Conservation (phyloP, 768 basidiomycete species). For the Lactarius quietus region DNA sequence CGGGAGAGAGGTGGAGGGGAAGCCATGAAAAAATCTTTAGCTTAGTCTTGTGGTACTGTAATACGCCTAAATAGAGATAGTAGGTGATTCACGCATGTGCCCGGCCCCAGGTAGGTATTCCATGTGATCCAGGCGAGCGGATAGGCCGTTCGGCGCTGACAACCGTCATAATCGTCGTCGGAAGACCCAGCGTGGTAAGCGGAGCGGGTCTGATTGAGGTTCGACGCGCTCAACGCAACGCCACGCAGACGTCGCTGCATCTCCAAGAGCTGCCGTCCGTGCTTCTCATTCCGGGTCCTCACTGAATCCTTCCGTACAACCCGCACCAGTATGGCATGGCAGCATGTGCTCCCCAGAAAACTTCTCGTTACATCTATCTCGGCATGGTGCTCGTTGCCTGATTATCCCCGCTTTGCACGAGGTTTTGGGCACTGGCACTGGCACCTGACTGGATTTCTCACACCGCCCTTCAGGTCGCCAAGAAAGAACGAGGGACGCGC, state of each 20-base stretch:
- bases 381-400: background rate
- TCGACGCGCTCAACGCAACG: background rate
- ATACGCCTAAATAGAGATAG: background rate
- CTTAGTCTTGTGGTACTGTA: background rate
- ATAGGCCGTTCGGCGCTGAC: background rate
- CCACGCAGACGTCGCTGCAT: background rate
- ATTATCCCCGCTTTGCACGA: background rate
- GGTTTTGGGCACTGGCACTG: too few species aligned
- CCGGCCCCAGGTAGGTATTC: background rate
- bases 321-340: background rate
- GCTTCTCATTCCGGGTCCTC: slow-evolving; percentile 6
- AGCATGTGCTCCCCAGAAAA: slow-evolving; percentile 5
- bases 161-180: background rate
- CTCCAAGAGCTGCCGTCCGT: background rate
- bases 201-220: background rate
- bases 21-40: background rate
- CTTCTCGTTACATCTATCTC: slow-evolving; percentile 2
- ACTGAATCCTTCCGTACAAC: background rate
- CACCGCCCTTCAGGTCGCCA: background rate
- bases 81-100: background rate
- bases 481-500: background rate
- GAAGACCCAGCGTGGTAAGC: background rate
- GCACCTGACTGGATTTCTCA: background rate
- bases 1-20: background rate
- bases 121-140: background rate